Evolutionary conservation across 2,329 filamentous ascomycete species (phyloP), one percentile per base, ranked within the genome.

Genomic region (Aspergillus quadricinctus): DNA sequence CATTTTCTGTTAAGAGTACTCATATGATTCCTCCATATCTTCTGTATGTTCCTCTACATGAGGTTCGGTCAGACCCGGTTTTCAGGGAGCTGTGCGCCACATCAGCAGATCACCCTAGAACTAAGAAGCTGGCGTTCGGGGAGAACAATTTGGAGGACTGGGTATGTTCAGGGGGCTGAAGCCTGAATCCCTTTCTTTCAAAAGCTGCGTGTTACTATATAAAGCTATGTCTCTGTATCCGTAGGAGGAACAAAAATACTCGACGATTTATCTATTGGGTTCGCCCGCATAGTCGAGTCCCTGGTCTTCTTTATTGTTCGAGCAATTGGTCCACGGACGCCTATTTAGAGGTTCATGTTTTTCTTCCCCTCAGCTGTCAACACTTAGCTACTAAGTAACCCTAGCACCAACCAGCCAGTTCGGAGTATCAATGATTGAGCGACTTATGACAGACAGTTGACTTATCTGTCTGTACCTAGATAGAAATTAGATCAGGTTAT

Each of bases 51-150:
- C 14, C 31, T 17, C 7, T 35, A 31, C 31, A 17, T 35, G 31
- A 17, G 31, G 31, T 35, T 35, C 11, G 14, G 31, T 6, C 31
- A 14, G 21, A 27, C 43, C 23, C 23, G 21, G 28, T 14, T 37
- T 37, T 8, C 40, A 27, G 29, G 53, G 40, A 50, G 25, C 48
- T 28, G n/a, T 19, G 49, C 53, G 53, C 53, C 53, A 55, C 53
- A 55, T 48, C 40, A 31, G 41, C 21, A 25, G 53, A 55, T 52
- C 48, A 19, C 43, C 31, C 11, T 48, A 35, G 14, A 17, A 23
- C n/a, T 21, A 49, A 41, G 25, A 21, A 28, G 28, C 29, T 31
- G 10, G 27, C 29, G 23, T 19, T 46, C 31, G 10, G 43, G 29
- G 40, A 21, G 9, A 43, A 21, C 19, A 43, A 43, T 43, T 23